phyloP scores from a whole-genome alignment of 495 filamentous ascomycete genomes.

The Penicillium crystallinum region DNA sequence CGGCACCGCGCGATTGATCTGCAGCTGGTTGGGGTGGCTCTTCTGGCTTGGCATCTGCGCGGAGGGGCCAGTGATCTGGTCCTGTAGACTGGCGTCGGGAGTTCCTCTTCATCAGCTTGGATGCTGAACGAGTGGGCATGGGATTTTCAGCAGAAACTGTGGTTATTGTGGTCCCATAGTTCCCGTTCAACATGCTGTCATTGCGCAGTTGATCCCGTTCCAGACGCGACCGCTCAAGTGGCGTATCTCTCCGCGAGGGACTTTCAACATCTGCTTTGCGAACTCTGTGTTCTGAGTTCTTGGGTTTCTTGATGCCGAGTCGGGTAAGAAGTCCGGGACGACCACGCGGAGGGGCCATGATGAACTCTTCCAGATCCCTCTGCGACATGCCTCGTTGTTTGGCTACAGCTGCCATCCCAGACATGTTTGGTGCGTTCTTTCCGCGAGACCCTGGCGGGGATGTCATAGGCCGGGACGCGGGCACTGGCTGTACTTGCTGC shows the following conservation, averaged over 20 bases:
- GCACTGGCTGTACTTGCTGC: slow-evolving; percentile 9
- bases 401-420: slow-evolving; percentile 36
- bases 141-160: slow-evolving; percentile 14
- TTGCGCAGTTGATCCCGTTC: slow-evolving; percentile 24
- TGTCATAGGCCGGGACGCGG: slow-evolving; percentile 2
- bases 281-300: slow-evolving; percentile 31
- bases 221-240: slow-evolving; percentile 32
- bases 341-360: slow-evolving; percentile 31
- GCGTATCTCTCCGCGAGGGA: slow-evolving; percentile 27
- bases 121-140: slow-evolving; percentile 12
- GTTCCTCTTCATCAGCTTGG: slow-evolving; percentile 27
- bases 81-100: slow-evolving; percentile 18
- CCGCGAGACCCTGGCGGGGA: slow-evolving; percentile 12
- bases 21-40: slow-evolving; percentile 10
- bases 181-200: slow-evolving; percentile 14
- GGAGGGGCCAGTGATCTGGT: slow-evolving; percentile 31
- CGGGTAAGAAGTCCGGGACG: slow-evolving; percentile 38
- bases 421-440: slow-evolving; percentile 21
- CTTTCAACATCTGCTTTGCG: slow-evolving; percentile 27
- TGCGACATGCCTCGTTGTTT: slow-evolving; percentile 40
- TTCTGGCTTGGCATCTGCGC: slow-evolving; percentile 6
- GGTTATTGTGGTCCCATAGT: slow-evolving; percentile 14
- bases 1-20: slow-evolving; percentile 11
- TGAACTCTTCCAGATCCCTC: slow-evolving; percentile 35
- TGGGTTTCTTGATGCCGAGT: slow-evolving; percentile 36